Conservation (phyloP, 805 yeast genomes). For the Candida xyloterini region DNA sequence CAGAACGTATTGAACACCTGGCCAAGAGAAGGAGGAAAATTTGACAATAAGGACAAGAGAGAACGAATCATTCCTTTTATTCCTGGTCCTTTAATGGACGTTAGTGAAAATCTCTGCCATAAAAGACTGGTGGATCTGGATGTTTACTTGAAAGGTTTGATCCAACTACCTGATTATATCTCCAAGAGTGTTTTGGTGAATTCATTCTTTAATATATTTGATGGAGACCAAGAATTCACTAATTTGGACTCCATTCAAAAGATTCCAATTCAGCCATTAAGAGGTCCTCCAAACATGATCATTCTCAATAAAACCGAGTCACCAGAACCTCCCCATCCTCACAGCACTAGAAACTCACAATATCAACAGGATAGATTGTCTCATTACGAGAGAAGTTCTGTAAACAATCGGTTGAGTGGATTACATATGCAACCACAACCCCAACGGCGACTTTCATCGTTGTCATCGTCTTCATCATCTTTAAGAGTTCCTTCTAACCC, state of each 20-base stretch:
- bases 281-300: constrained; percentile 32
- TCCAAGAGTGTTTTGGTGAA: constrained; percentile 67
- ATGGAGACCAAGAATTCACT: constrained; percentile 55
- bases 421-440: constrained; percentile 20
- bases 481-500: constrained; percentile 17
- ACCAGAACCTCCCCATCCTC: constrained; percentile 13
- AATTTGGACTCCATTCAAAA: constrained; percentile 17
- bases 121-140: constrained; percentile 54
- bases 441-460: constrained; percentile 16
- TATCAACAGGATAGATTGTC: constrained; percentile 53
- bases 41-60: constrained; percentile 67
- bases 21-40: constrained; percentile 90
- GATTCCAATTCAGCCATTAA: constrained; percentile 26
- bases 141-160: constrained; percentile 49
- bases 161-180: constrained; percentile 73
- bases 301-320: constrained; percentile 24
- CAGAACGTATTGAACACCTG: constrained; percentile 75
- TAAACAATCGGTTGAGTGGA: constrained; percentile 24
- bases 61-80: constrained; percentile 86
- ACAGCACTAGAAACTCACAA: constrained; percentile 29
- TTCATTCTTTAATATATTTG: constrained; percentile 63
- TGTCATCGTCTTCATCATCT: constrained; percentile 21
- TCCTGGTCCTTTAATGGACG: constrained; percentile 93
- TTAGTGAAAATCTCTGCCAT: constrained; percentile 67
- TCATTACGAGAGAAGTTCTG: constrained; percentile 40